Evolutionary conservation across 192 early-diverging fungal species (phyloP).

Genomic region (Geranomyces michiganensis): DNA sequence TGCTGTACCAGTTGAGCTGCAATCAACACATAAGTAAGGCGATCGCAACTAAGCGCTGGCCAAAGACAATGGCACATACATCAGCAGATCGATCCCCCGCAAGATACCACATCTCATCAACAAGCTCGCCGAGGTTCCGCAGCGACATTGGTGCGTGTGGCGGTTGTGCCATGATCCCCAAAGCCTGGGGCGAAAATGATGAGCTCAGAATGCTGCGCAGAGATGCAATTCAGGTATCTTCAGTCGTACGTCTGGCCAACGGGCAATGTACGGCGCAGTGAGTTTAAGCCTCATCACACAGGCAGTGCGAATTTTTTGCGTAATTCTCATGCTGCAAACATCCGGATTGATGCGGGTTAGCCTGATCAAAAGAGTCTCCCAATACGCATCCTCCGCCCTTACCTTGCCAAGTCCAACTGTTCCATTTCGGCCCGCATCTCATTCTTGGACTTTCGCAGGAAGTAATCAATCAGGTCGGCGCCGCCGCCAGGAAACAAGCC

Average conservation of each 20-base stretch:
- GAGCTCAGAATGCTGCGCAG: background rate
- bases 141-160: slow-evolving; percentile 72
- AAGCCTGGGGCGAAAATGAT: slow-evolving; percentile 46
- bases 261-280: slow-evolving; percentile 69
- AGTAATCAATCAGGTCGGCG: slow-evolving; percentile 73
- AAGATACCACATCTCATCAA: slow-evolving; percentile 86
- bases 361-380: background rate
- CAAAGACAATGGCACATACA: slow-evolving; percentile 45
- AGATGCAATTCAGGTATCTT: background rate
- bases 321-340: slow-evolving; percentile 40
- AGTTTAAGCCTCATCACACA: slow-evolving; percentile 68
- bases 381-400: background rate
- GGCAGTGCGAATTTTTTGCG: slow-evolving; percentile 59
- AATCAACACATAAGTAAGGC: background rate
- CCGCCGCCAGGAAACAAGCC: slow-evolving; percentile 69
- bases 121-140: slow-evolving; percentile 67
- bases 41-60: background rate
- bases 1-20: slow-evolving; percentile 91
- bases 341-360: background rate
- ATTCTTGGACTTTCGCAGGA: slow-evolving; percentile 67
- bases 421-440: slow-evolving; percentile 64
- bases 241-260: slow-evolving; percentile 74
- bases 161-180: slow-evolving; percentile 79
- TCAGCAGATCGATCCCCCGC: slow-evolving; percentile 83
- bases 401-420: slow-evolving; percentile 55